These are phyloP conservation scores for Coemansia sp. DNA, from an alignment of 192 early-diverging fungal species.

Conservation along the genomic window DNA sequence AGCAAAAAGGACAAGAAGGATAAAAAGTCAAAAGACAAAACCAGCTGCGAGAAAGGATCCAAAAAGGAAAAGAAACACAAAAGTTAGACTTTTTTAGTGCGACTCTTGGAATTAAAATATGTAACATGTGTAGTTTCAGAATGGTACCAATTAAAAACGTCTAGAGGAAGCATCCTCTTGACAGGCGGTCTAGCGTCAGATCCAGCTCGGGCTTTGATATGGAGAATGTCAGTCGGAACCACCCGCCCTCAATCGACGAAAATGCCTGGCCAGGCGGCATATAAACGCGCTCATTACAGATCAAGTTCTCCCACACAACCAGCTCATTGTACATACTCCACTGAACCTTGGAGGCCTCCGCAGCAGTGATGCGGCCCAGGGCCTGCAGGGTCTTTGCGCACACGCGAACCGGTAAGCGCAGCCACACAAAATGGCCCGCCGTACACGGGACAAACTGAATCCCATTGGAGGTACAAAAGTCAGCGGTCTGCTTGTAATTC, in stretches of 20 bases:
- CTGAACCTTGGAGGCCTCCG: background rate
- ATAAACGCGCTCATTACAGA: conserved; percentile 61
- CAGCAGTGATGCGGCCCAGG: conserved; percentile 4
- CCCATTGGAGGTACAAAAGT: conserved; percentile 43
- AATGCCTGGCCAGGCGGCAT: conserved; percentile 70
- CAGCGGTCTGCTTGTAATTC: conserved; percentile 48
- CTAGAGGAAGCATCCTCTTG: conserved; percentile 10
- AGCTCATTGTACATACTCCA: conserved; percentile 55
- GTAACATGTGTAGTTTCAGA: no score
- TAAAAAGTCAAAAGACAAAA: conserved; percentile 6
- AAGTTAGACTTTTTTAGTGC: background rate
- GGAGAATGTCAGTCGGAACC: conserved; percentile 66
- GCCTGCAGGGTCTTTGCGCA: conserved; percentile 49
- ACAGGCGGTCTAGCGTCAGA: conserved; percentile 54
- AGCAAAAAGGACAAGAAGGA: conserved; percentile 4
- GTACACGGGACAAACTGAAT: conserved; percentile 62
- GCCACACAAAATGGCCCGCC: conserved; percentile 72
- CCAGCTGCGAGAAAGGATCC: background rate
- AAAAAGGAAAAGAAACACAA: conserved; percentile 6
- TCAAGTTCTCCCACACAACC: conserved; percentile 48
- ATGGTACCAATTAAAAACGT: background rate
- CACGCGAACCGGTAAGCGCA: conserved; percentile 33
- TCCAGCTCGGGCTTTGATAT: conserved; percentile 50
- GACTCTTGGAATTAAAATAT: background rate
- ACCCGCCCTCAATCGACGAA: conserved; percentile 57